Conservation (phyloP, 192 early-diverging fungal species). For the Rhizophlyctis rosea region DNA sequence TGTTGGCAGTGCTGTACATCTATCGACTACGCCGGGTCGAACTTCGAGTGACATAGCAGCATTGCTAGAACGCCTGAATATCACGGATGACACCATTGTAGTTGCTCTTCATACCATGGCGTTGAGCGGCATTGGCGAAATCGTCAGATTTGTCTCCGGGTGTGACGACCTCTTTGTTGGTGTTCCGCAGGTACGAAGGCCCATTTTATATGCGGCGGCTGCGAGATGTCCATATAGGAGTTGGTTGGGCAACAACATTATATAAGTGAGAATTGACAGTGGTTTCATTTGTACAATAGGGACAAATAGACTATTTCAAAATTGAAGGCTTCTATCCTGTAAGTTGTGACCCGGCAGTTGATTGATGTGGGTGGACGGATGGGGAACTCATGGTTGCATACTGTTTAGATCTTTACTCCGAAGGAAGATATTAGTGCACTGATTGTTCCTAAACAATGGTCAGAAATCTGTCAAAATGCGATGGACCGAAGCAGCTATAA, state of each 20-base stretch:
- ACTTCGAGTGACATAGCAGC: not conserved
- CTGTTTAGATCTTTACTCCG: constrained; percentile 10
- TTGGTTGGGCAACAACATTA: too few species aligned
- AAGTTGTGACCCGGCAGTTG: too few species aligned
- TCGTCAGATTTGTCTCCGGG: too few species aligned
- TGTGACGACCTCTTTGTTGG: too few species aligned
- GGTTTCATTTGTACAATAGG: not conserved
- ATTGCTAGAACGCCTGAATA: constrained; percentile 7
- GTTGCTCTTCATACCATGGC: not conserved
- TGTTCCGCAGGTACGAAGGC: too few species aligned
- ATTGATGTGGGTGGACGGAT: too few species aligned
- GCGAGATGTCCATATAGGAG: too few species aligned
- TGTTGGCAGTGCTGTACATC: not conserved
- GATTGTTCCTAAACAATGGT: constrained; percentile 44
- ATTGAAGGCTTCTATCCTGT: not conserved
- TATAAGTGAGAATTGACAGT: not conserved
- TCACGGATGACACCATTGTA: not conserved
- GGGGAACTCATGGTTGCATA: constrained; percentile 14
- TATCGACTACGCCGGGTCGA: not conserved
- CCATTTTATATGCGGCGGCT: too few species aligned
- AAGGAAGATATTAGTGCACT: constrained; percentile 21
- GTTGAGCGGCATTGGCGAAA: not conserved
- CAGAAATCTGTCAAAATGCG: too few species aligned
- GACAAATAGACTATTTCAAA: not conserved
- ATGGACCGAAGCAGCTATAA: constrained; percentile 4